Percentiles rank a stretch among this genome's conserved stretches.
Conservation (phyloP, 768 basidiomycete species). For the Xanthoconium stramineum region DNA sequence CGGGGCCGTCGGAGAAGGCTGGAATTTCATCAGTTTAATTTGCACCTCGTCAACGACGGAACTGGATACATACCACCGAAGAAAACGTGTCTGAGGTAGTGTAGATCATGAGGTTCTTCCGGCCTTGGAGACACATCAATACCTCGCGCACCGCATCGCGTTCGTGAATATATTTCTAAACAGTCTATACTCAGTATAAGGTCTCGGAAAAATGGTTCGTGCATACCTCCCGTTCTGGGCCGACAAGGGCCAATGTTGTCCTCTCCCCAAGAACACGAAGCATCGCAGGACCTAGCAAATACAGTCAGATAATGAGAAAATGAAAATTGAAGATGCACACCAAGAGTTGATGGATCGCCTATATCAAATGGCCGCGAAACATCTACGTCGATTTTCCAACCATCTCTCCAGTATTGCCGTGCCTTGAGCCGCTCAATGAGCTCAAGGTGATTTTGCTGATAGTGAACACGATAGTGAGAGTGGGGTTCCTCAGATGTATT, state of each 20-base stretch:
- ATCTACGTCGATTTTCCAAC: constrained; percentile 53
- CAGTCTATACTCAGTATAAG: background rate
- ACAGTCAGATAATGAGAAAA: background rate
- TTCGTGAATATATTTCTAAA: constrained; percentile 68
- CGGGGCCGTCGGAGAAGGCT: constrained; percentile 55
- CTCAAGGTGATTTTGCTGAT: constrained; percentile 35
- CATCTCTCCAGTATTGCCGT: constrained; percentile 72
- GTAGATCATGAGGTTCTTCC: constrained; percentile 54
- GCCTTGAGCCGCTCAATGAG: constrained; percentile 60
- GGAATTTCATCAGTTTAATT: constrained; percentile 2
- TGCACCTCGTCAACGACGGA: background rate
- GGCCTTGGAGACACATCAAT: constrained; percentile 72
- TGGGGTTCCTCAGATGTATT: background rate
- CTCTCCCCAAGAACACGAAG: constrained; percentile 38
- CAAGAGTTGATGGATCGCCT: constrained; percentile 71
- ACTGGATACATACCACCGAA: constrained; percentile 29
- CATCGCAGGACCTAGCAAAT: constrained; percentile 42
- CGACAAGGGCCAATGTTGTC: constrained; percentile 37
- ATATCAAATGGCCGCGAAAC: constrained; percentile 51
- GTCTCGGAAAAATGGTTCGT: background rate
- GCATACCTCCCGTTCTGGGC: constrained; percentile 42
- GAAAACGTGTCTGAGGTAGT: constrained; percentile 30
- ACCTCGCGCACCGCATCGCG: constrained; percentile 76
- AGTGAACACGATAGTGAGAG: background rate
- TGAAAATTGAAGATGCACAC: constrained; percentile 31